Base-by-base conservation (phyloP, 345 rosid species). In the Gossypium turneri region DNA sequence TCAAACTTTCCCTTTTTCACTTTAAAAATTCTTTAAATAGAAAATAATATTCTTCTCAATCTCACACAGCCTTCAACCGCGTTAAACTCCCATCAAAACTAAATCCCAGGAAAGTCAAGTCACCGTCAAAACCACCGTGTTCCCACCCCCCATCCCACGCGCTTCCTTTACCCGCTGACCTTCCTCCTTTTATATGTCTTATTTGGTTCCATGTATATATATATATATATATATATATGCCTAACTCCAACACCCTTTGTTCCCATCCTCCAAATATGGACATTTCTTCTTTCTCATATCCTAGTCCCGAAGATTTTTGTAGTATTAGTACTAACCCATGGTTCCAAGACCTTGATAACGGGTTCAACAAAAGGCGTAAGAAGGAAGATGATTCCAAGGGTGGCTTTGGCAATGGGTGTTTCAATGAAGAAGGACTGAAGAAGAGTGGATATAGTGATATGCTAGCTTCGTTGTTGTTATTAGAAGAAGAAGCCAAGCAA, bases 261-360 rank as follows among this genome's bases (percentile, higher is more conserved):
- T 67, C 71, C 38, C 71, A 67, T 13, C 53, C 53, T 66, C 71
- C 38, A 7, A 47, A 10, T 22, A 90, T 88, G 94, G 93, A 89
- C 80, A 79, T 90, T 53, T 25, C 85, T 73, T 64, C 85, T 55
- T 90, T 86, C 90, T 80, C 91, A 80, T 85, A 87, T 84, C 85
- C 79, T 63, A 81, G 82, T 79, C 89, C 77, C 71, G 92, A 87
- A 68, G 89, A 86, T 77, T 72, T 66, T 78, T 83, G 83, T 70
- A 82, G 59, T 58, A 77, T 82, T 59, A 70, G 70, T 22, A 22
- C 4, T 79, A 74, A 2, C 79, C 72, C 80, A 76, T 77, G 79
- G 50, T 77, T 80, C 72, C 73, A 77, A 43, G 82, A 80, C 20
- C 77, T 78, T 83, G 81, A 64, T 44, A 60, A 58, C 38, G 53